Base-by-base conservation (phyloP, 2,329 filamentous ascomycete genomes). In the Aspergillus tamarii region DNA sequence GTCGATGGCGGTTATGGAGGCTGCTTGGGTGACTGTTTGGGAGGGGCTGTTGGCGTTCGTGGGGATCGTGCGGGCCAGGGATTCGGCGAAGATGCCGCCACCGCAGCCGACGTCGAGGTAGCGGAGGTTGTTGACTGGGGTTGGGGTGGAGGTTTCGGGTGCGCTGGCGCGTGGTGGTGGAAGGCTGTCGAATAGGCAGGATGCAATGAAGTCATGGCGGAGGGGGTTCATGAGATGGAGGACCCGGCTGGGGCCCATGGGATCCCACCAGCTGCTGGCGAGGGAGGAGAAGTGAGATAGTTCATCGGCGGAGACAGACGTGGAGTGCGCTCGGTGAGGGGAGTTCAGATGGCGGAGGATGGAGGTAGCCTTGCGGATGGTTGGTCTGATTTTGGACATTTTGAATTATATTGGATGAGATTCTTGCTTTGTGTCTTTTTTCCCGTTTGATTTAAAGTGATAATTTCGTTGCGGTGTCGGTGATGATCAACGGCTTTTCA, bases 151-250 rank as follows among this genome's bases (percentile, higher is more conserved):
- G 70, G 69, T 66, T 69, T 48, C 66, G 56, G 64, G 69, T 54
- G 57, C 67, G 23, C 52, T 69, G 32, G 59, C 72, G 55, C 58
- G 60, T 21, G 71, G 59, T 41, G 80, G 73, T 54, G 81, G 79
- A 64, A 81, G 79, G 53, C 85, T 83, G 23, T 87, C 85, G 67
- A 84, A 78, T 54, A 90, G 86, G 75, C 94, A 97, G 66, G 83
- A 81, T 26, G 84, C 84, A 77, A 97, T 95, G 80, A 98, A 98
- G 80, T 93, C 89, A 81, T 98, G 94, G 39, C 95, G 93, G 53
- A 97, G 87, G 1, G 95, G 95, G 81, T 99, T 98, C 94, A 99
- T 98, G 69, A 97, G 89, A 79, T 99, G 95, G 2, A 99, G 88
- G 63, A 97, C 88, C 45, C 94, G 89, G 4, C 93, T 97, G 8